phyloP scores from a whole-genome alignment of 352 stramenopile species.

The Thraustochytrium sp. region DNA sequence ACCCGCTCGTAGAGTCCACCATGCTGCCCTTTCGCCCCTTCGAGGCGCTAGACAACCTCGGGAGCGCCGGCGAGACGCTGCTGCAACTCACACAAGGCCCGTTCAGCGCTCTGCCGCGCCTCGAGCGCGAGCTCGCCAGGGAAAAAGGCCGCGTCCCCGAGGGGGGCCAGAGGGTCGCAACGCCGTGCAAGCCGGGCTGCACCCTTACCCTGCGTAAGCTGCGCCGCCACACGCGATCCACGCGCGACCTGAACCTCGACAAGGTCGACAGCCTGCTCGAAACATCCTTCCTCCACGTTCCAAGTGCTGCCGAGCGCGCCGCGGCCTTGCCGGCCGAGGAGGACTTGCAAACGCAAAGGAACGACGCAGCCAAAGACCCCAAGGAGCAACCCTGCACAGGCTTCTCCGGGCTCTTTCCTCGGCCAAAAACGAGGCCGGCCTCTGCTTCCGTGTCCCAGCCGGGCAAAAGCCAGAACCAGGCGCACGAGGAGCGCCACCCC shows the following conservation, averaged over 20 bases:
- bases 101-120: not conserved
- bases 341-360: not conserved
- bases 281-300: not conserved
- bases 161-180: not conserved
- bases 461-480: not conserved
- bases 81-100: not conserved
- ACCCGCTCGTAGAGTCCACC: not conserved
- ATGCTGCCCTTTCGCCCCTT: not conserved
- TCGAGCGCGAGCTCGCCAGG: not conserved
- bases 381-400: not conserved
- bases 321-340: too few relatives aligned
- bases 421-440: not conserved
- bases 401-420: not conserved
- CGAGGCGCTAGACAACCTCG: slow-evolving; percentile 2
- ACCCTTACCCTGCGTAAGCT: not conserved
- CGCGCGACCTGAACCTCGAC: not conserved
- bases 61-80: not conserved
- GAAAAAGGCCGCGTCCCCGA: not conserved
- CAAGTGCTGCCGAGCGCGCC: too few relatives aligned
- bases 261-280: not conserved
- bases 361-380: not conserved
- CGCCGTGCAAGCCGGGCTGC: not conserved
- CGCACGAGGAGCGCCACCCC: not conserved
- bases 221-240: not conserved
- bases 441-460: not conserved